Percentiles rank a stretch among this genome's conserved stretches.
phyloP scores from a whole-genome alignment of 257 asterid species.

The Solanum pinnatisectum region DNA sequence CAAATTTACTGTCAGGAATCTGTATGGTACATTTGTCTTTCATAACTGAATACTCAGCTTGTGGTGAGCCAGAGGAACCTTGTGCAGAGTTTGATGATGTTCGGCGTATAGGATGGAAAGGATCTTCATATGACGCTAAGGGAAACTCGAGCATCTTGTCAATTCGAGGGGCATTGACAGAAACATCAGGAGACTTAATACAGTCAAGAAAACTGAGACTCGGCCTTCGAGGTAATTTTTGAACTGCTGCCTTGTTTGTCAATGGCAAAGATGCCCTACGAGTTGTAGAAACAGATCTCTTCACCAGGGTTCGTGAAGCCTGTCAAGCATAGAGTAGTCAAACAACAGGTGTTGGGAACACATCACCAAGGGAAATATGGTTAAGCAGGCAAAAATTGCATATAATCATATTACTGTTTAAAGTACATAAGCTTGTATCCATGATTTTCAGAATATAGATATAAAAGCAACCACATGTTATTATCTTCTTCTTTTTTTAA shows the following conservation, averaged over 20 bases:
- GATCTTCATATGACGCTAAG: slow-evolving; percentile 43
- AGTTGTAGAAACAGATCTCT: slow-evolving; percentile 39
- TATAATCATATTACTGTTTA: neutral
- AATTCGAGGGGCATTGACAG: slow-evolving; percentile 72
- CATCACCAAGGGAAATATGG: neutral
- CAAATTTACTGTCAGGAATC: slow-evolving; percentile 43
- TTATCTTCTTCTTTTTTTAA: neutral
- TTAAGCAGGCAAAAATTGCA: neutral
- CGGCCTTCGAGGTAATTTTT: slow-evolving; percentile 26
- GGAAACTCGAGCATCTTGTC: slow-evolving; percentile 80
- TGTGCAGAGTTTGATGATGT: slow-evolving; percentile 42
- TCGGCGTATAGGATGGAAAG: slow-evolving; percentile 26
- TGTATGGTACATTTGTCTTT: slow-evolving; percentile 66
- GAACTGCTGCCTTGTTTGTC: slow-evolving; percentile 30
- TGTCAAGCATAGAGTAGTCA: slow-evolving; percentile 15
- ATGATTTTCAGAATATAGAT: neutral
- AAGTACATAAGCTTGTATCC: neutral
- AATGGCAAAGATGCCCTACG: slow-evolving; percentile 75
- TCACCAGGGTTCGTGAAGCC: slow-evolving; percentile 48
- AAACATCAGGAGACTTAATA: slow-evolving; percentile 58
- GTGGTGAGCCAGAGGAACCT: slow-evolving; percentile 60
- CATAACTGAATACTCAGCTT: slow-evolving; percentile 56
- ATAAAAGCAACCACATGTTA: neutral
- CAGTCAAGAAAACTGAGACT: slow-evolving; percentile 30
- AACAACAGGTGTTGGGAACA: neutral